Evolutionary conservation across 2,329 filamentous ascomycete genomes (phyloP).

Genomic region (Kalmusia sp.): DNA sequence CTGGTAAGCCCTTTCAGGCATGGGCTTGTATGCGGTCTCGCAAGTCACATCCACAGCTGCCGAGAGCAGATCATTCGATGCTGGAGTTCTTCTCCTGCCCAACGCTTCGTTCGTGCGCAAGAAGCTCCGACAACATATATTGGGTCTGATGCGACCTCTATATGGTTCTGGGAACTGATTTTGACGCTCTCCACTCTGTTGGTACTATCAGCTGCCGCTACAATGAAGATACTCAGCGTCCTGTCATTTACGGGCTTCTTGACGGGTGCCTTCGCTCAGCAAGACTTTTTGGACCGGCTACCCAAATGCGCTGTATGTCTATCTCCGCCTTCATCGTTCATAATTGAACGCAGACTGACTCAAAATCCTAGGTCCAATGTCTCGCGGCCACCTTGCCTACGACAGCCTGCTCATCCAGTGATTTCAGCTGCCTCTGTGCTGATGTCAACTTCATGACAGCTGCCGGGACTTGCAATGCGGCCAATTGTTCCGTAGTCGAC

Average conservation of each 20-base stretch:
- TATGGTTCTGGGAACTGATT: slow-evolving; percentile 3
- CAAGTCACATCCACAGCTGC: too few relatives aligned
- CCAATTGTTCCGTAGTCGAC: slow-evolving; percentile 38
- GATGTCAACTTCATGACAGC: slow-evolving; percentile 29
- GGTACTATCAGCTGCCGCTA: not conserved
- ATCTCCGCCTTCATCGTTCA: not conserved
- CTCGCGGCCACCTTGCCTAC: slow-evolving; percentile 20
- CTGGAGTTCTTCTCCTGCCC: too few relatives aligned
- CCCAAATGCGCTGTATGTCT: slow-evolving; percentile 21
- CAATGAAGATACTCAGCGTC: slow-evolving; percentile 18
- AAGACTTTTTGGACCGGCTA: slow-evolving; percentile 17
- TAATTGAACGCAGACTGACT: not conserved
- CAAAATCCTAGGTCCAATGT: slow-evolving; percentile 21
- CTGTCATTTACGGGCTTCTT: slow-evolving; percentile 3
- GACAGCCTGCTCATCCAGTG: slow-evolving; percentile 28
- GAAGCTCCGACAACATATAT: too few relatives aligned
- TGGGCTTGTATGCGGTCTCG: too few relatives aligned
- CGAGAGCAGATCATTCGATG: too few relatives aligned
- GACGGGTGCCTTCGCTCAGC: slow-evolving; percentile 20
- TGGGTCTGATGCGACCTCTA: too few relatives aligned
- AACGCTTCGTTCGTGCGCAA: too few relatives aligned
- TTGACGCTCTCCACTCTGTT: not conserved
- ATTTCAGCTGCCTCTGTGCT: slow-evolving; percentile 36
- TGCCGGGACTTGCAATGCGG: slow-evolving; percentile 31
- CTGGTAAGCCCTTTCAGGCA: too few relatives aligned